Percentiles rank a stretch among this genome's conserved stretches.
These are phyloP conservation scores for Letharia lupina DNA, from an alignment of 495 filamentous ascomycete species.

Conservation along the genomic window DNA sequence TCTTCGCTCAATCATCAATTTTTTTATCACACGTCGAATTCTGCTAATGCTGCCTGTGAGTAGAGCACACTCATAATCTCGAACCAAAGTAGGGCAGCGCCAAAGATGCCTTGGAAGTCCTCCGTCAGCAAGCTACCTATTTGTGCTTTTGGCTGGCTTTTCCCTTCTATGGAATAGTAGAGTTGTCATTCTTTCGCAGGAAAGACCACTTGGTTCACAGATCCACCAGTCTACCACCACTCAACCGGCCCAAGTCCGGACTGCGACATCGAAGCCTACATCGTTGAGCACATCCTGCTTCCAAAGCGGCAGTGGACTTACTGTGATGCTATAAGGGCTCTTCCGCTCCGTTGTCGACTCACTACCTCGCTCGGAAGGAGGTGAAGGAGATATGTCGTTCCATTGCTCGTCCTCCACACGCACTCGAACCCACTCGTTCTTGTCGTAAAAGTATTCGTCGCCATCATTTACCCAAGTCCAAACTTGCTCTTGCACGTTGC, in stretches of 20 bases:
- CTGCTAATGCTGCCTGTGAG: not conserved
- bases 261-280: conserved; percentile 47
- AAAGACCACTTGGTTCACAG: not conserved
- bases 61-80: not conserved
- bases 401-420: conserved; percentile 77
- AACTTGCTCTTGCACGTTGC: conserved; percentile 48
- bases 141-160: not conserved
- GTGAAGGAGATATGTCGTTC: conserved; percentile 74
- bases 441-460: conserved; percentile 72
- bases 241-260: conserved; percentile 41
- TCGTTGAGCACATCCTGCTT: conserved; percentile 4
- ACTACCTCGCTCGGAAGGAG: conserved; percentile 43
- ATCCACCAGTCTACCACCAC: conserved; percentile 37
- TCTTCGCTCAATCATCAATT: not conserved
- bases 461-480: conserved; percentile 76
- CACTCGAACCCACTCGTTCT: conserved; percentile 77
- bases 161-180: not conserved
- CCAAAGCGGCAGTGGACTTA: conserved; percentile 29
- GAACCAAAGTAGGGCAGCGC: not conserved
- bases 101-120: not conserved
- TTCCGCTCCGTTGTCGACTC: conserved; percentile 43
- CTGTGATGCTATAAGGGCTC: conserved; percentile 61
- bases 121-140: not conserved
- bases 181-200: not conserved
- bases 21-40: not conserved